Percentiles rank a stretch among this genome's conserved stretches.
phyloP scores from a whole-genome alignment of 495 filamentous ascomycete genomes.

The Astrothelium subdiscretum region DNA sequence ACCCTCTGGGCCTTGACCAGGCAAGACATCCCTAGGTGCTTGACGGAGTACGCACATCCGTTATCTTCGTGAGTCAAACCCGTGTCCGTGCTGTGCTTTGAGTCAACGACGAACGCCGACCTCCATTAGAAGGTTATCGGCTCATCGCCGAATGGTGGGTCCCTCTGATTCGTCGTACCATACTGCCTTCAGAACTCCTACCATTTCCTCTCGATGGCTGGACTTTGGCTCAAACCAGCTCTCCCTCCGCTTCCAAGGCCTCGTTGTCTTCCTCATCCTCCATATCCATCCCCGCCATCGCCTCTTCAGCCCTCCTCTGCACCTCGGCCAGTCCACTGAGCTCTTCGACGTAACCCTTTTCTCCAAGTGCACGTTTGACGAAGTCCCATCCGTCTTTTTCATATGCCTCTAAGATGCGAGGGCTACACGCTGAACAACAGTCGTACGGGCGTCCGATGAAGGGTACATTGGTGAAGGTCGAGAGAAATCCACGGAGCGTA shows the following conservation, averaged over 20 bases:
- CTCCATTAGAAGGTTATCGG: no score
- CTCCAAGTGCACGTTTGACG: slow-evolving; percentile 72
- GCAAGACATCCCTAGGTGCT: no score
- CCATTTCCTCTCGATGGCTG: slow-evolving; percentile 4
- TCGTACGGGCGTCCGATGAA: slow-evolving; percentile 75
- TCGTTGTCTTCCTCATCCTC: slow-evolving; percentile 47
- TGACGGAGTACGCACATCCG: no score
- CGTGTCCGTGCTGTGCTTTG: no score
- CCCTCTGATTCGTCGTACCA: not conserved
- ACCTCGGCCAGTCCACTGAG: slow-evolving; percentile 86
- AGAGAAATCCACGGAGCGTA: slow-evolving; percentile 85
- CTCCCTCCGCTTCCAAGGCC: slow-evolving; percentile 33
- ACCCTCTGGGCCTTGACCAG: no score
- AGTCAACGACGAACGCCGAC: no score
- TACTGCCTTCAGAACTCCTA: not conserved
- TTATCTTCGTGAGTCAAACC: no score
- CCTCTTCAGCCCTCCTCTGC: slow-evolving; percentile 67
- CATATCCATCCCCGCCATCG: slow-evolving; percentile 47
- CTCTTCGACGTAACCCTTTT: slow-evolving; percentile 80
- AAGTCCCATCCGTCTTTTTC: slow-evolving; percentile 71
- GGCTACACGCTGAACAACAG: slow-evolving; percentile 85
- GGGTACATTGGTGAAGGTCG: slow-evolving; percentile 69
- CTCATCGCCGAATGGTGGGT: no score
- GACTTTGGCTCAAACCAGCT: slow-evolving; percentile 17
- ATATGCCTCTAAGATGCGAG: slow-evolving; percentile 61